Percentiles rank a stretch among this genome's conserved stretches.
Evolutionary conservation across 164 flowering plant genomes (phyloP).

Genomic region (Brasenia schreberi): DNA sequence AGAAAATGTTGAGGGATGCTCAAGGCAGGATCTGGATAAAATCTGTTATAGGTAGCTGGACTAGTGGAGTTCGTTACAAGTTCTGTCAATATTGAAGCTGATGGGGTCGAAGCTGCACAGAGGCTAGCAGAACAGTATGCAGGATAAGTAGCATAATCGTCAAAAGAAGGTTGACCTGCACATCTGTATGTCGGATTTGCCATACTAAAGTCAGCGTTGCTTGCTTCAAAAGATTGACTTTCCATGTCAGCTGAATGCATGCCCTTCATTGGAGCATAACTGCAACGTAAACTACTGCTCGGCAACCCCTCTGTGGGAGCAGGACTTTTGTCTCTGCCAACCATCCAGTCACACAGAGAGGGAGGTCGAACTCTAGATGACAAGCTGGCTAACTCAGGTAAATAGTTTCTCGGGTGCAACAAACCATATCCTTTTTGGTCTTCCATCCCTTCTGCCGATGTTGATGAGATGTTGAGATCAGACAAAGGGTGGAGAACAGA

Average conservation of each 20-base stretch:
- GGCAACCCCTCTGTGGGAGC: constrained; percentile 12
- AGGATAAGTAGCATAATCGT: constrained; percentile 7
- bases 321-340: constrained; percentile 20
- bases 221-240: constrained; percentile 22
- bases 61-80: constrained; percentile 13
- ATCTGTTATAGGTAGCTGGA: constrained; percentile 29
- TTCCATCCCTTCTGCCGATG: not conserved
- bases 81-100: constrained; percentile 54
- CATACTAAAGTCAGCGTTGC: constrained; percentile 4
- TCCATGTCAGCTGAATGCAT: constrained; percentile 16
- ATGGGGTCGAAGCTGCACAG: constrained; percentile 46
- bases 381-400: not conserved
- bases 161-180: not conserved
- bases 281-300: constrained; percentile 5
- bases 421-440: constrained; percentile 6
- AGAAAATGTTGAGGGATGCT: not conserved
- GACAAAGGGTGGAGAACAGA: constrained; percentile 8
- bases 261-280: constrained; percentile 26
- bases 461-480: constrained; percentile 14
- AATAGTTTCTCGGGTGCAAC: not conserved
- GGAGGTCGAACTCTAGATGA: constrained; percentile 28
- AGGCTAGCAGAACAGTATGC: constrained; percentile 13
- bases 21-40: constrained; percentile 1
- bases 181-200: constrained; percentile 1
- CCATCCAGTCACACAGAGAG: constrained; percentile 70